These are phyloP conservation scores for Leccinum imitatum DNA, from an alignment of 768 basidiomycete species.

Conservation along the genomic window DNA sequence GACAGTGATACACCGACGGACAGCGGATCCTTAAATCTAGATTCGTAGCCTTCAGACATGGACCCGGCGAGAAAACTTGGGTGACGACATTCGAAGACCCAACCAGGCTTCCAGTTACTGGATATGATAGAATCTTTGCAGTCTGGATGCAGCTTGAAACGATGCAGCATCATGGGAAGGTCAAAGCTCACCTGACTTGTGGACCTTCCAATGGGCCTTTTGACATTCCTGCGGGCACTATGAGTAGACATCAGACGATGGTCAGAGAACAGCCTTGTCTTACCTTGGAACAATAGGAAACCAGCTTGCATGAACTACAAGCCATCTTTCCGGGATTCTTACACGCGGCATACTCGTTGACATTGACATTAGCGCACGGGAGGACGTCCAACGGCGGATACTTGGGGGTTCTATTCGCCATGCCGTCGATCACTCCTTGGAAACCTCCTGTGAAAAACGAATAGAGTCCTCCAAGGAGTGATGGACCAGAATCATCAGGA, in stretches of 20 bases:
- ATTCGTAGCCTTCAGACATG: constrained; percentile 9
- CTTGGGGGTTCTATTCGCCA: constrained; percentile 14
- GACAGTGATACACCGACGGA: constrained; percentile 28
- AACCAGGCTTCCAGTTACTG: constrained; percentile 21
- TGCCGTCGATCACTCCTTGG: constrained; percentile 11
- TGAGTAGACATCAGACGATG: neutral
- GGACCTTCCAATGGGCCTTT: constrained; percentile 38
- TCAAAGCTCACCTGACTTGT: constrained; percentile 36
- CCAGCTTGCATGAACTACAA: constrained; percentile 36
- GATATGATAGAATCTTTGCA: constrained; percentile 26
- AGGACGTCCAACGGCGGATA: constrained; percentile 28
- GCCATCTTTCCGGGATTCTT: constrained; percentile 30
- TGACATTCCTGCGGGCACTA: constrained; percentile 38
- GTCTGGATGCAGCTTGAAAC: constrained; percentile 10
- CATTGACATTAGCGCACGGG: constrained; percentile 39
- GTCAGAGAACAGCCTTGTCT: neutral
- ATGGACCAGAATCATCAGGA: constrained; percentile 12
- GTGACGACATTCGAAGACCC: constrained; percentile 21
- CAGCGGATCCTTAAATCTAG: constrained; percentile 26
- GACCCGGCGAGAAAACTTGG: constrained; percentile 19
- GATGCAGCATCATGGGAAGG: neutral
- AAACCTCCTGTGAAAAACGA: constrained; percentile 14
- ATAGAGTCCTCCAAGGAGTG: constrained; percentile 8
- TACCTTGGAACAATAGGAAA: constrained; percentile 46
- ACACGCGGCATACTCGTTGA: constrained; percentile 25